Conservation (phyloP, 164 flowering plant genomes). For the Euptelea pleiosperma region DNA sequence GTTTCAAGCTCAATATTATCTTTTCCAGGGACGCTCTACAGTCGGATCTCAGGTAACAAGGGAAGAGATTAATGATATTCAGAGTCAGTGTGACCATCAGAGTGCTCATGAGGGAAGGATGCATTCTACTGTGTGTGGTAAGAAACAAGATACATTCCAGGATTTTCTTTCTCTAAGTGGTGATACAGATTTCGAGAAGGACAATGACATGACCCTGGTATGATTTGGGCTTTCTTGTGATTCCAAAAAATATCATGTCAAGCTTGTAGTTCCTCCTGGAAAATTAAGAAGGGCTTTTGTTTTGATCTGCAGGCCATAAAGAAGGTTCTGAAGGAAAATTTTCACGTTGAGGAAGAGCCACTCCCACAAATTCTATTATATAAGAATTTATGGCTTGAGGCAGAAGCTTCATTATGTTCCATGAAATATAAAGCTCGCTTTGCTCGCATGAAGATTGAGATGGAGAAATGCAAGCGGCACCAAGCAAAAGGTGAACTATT, state of each 20-base stretch:
- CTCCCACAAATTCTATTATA: conserved; percentile 45
- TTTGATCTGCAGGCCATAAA: conserved; percentile 51
- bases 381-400: conserved; percentile 87
- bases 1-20: not conserved
- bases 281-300: not conserved
- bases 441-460: conserved; percentile 46
- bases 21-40: conserved; percentile 22
- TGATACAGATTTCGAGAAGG: conserved; percentile 23
- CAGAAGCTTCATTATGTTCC: conserved; percentile 83
- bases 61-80: conserved; percentile 11
- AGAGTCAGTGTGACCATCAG: conserved; percentile 7
- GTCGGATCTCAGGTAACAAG: conserved; percentile 6
- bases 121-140: conserved; percentile 7
- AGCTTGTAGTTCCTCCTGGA: no score
- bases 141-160: conserved; percentile 18
- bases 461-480: conserved; percentile 31
- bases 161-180: conserved; percentile 15
- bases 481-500: conserved; percentile 25
- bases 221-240: not conserved
- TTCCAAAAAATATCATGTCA: not conserved
- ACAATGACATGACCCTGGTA: conserved; percentile 56
- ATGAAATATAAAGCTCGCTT: conserved; percentile 54
- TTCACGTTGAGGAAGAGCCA: conserved; percentile 37
- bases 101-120: conserved; percentile 7
- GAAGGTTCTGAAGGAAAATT: conserved; percentile 51